These are phyloP conservation scores for Nelumbo lutea DNA, from an alignment of 164 flowering plant species.

Conservation along the genomic window DNA sequence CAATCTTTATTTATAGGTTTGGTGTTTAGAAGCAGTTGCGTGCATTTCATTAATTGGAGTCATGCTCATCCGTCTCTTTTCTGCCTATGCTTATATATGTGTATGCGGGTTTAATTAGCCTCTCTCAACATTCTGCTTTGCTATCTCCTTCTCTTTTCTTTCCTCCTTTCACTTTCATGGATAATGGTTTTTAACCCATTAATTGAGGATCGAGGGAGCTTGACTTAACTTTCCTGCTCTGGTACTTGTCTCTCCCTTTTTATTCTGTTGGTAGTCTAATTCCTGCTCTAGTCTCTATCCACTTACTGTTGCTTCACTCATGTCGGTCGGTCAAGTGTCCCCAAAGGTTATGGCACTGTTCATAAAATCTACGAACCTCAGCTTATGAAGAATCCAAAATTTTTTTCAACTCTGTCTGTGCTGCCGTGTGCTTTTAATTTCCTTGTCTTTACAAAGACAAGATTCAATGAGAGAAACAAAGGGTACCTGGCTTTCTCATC, in stretches of 20 bases:
- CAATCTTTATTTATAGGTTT: too few relatives aligned
- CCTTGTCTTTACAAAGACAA: too few relatives aligned
- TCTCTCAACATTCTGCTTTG: background rate
- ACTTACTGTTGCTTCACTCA: background rate
- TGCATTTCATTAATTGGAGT: too few relatives aligned
- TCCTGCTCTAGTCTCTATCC: background rate
- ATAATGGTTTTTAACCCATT: background rate
- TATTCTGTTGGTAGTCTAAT: background rate
- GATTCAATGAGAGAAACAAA: too few relatives aligned
- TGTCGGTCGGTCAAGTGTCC: background rate
- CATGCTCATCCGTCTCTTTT: too few relatives aligned
- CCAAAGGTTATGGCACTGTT: background rate
- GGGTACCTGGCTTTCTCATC: too few relatives aligned
- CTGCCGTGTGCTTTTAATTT: too few relatives aligned
- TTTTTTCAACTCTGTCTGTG: too few relatives aligned
- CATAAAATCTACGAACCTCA: background rate
- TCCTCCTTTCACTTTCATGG: background rate
- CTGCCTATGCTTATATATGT: too few relatives aligned
- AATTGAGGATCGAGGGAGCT: background rate
- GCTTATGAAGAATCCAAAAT: too few relatives aligned
- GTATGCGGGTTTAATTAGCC: too few relatives aligned
- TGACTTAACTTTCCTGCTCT: background rate
- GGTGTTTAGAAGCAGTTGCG: too few relatives aligned
- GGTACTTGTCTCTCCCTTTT: background rate
- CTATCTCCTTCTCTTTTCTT: background rate